These are phyloP conservation scores for Sporothrix schenckii DNA, from an alignment of 2,329 filamentous ascomycete species.

Conservation along the genomic window DNA sequence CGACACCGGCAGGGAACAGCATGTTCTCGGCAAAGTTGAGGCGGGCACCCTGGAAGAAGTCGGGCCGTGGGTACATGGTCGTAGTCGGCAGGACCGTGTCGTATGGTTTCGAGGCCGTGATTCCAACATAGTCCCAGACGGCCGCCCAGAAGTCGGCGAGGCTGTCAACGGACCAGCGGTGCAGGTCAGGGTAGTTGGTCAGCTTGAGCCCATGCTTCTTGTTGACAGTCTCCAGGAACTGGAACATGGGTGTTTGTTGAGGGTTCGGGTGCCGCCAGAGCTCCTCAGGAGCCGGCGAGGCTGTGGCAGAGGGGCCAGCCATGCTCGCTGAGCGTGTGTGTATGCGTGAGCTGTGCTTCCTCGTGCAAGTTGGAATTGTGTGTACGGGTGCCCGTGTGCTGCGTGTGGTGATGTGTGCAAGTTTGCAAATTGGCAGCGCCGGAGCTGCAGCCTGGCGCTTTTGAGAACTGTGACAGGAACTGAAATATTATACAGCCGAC, in stretches of 20 bases:
- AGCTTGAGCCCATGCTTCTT: slow-evolving; percentile 66
- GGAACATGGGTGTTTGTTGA: slow-evolving; percentile 68
- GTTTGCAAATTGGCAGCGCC: neutral
- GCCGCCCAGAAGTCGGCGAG: slow-evolving; percentile 80
- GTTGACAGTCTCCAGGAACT: slow-evolving; percentile 71
- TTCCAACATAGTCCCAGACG: slow-evolving; percentile 79
- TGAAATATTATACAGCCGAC: neutral
- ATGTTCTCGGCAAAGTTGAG: slow-evolving; percentile 97
- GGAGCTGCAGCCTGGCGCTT: too few relatives aligned
- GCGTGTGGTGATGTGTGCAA: slow-evolving; percentile 11
- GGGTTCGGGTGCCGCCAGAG: slow-evolving; percentile 75
- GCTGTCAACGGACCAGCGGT: slow-evolving; percentile 81
- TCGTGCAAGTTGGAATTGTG: neutral
- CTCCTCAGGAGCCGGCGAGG: slow-evolving; percentile 30
- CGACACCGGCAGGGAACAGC: slow-evolving; percentile 67
- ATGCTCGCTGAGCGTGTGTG: neutral
- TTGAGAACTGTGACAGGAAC: neutral
- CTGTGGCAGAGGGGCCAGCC: slow-evolving; percentile 5
- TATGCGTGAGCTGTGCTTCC: neutral
- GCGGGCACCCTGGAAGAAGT: slow-evolving; percentile 77
- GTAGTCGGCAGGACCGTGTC: slow-evolving; percentile 68
- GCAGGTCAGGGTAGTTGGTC: slow-evolving; percentile 71
- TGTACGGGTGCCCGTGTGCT: neutral
- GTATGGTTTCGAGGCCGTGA: slow-evolving; percentile 68
- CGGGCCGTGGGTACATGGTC: slow-evolving; percentile 81